These are phyloP conservation scores for Elsinoe batatas DNA, from an alignment of 2,329 filamentous ascomycete genomes.

Conservation along the genomic window DNA sequence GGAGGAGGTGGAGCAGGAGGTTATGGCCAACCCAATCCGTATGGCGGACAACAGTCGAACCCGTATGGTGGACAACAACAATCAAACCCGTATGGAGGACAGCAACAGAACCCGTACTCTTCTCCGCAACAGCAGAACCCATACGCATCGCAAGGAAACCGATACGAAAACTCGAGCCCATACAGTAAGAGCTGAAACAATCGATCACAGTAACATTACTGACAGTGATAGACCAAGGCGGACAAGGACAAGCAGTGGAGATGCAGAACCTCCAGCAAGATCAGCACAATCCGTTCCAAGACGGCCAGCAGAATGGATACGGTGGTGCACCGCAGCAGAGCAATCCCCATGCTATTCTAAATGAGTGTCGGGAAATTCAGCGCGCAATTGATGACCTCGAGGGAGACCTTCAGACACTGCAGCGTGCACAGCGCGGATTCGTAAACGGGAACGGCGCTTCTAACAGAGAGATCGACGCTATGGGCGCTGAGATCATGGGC, in stretches of 20 bases:
- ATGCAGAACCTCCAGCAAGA: constrained; percentile 51
- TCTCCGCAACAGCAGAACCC: constrained; percentile 18
- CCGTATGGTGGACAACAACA: constrained; percentile 37
- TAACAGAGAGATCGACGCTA: constrained; percentile 56
- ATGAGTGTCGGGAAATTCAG: constrained; percentile 75
- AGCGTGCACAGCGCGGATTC: constrained; percentile 61
- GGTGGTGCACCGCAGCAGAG: constrained; percentile 23
- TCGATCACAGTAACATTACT: neutral
- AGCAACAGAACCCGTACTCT: constrained; percentile 27
- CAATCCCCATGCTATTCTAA: constrained; percentile 69
- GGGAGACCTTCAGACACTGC: constrained; percentile 60
- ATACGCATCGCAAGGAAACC: constrained; percentile 16
- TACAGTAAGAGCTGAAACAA: constrained; percentile 21
- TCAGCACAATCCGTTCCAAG: constrained; percentile 31
- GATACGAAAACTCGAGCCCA: constrained; percentile 22
- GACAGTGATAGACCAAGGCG: constrained; percentile 15
- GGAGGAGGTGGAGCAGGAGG: constrained; percentile 34
- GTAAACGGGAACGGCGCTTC: constrained; percentile 57
- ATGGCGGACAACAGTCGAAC: constrained; percentile 38
- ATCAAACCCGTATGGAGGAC: constrained; percentile 19
- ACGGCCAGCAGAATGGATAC: constrained; percentile 20
- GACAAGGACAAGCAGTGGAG: constrained; percentile 36
- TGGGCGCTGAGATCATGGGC: constrained; percentile 72
- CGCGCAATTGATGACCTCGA: constrained; percentile 66
- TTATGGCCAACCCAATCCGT: constrained; percentile 49